Evolutionary conservation across 148 eudicot genomes (phyloP).

Genomic region (Rhododendron mucronatum): DNA sequence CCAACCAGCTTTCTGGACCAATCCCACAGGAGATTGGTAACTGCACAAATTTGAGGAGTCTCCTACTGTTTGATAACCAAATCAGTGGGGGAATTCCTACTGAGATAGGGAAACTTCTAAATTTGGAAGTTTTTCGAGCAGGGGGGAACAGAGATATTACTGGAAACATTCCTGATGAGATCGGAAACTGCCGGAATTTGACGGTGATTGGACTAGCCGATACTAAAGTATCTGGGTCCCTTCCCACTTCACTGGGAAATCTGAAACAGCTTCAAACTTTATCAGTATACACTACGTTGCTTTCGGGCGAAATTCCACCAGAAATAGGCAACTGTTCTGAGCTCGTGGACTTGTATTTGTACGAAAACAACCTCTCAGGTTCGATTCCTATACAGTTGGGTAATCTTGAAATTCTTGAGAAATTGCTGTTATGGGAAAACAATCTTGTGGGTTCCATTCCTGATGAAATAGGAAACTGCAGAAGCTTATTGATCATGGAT

Average conservation of each 20-base stretch:
- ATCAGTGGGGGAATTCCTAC: constrained; percentile 55
- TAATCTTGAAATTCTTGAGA: constrained; percentile 51
- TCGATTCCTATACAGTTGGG: constrained; percentile 58
- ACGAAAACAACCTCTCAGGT: constrained; percentile 65
- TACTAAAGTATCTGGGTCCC: constrained; percentile 57
- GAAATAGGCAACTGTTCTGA: constrained; percentile 71
- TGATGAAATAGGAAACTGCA: constrained; percentile 62
- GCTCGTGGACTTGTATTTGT: constrained; percentile 59
- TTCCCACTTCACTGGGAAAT: constrained; percentile 56
- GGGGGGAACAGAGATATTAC: constrained; percentile 74
- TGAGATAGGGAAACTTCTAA: constrained; percentile 47
- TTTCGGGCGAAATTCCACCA: constrained; percentile 61
- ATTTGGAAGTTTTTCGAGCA: constrained; percentile 48
- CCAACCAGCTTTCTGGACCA: constrained; percentile 67
- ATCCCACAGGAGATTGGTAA: constrained; percentile 63
- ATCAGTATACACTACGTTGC: constrained; percentile 58
- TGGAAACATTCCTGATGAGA: constrained; percentile 60
- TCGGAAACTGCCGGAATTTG: constrained; percentile 57
- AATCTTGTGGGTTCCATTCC: constrained; percentile 56
- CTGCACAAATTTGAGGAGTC: constrained; percentile 47
- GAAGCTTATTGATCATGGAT: constrained; percentile 50
- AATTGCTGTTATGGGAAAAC: constrained; percentile 65
- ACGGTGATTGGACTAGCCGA: constrained; percentile 74
- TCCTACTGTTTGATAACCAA: constrained; percentile 59
- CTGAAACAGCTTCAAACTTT: constrained; percentile 50